A percentile compares a stretch with the other conserved stretches of the same genome.
Evolutionary conservation across 257 asterid genomes (phyloP).

Genomic region (Solanum appendiculatum): DNA sequence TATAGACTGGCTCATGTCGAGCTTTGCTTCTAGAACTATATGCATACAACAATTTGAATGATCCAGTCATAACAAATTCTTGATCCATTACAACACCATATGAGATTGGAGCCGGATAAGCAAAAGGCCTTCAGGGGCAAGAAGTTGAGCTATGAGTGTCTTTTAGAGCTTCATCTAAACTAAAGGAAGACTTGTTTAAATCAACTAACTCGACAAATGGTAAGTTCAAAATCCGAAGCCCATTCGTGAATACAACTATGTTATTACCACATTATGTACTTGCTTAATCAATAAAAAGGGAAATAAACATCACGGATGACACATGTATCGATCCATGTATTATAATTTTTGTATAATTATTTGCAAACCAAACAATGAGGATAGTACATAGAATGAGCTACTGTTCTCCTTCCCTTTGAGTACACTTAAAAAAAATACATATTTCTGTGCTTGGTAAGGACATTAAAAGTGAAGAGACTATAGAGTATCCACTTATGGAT

Average conservation of each 20-base stretch:
- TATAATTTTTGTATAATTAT: not conserved
- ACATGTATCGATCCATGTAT: not conserved
- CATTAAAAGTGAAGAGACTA: not conserved
- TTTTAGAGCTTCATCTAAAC: constrained; percentile 11
- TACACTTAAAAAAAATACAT: not conserved
- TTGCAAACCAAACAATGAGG: not conserved
- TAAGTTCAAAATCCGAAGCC: constrained; percentile 50
- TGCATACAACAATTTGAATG: constrained; percentile 41
- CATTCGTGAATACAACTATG: constrained; percentile 11
- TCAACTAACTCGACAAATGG: constrained; percentile 55
- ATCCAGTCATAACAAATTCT: constrained; percentile 31
- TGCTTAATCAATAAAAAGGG: not conserved
- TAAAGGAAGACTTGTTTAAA: constrained; percentile 34
- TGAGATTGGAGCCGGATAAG: constrained; percentile 72
- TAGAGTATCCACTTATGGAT: not conserved
- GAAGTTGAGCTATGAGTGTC: constrained; percentile 46
- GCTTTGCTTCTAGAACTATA: not conserved
- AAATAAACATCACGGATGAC: not conserved
- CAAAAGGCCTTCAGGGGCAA: constrained; percentile 23
- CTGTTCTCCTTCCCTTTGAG: not conserved
- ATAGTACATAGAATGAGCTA: not conserved
- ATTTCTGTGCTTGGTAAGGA: not conserved
- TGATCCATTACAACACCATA: constrained; percentile 51
- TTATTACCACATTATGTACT: not conserved
- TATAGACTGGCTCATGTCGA: not conserved